These are phyloP conservation scores for Backusella tarrabulga DNA, from an alignment of 192 early-diverging fungal species.

Conservation along the genomic window DNA sequence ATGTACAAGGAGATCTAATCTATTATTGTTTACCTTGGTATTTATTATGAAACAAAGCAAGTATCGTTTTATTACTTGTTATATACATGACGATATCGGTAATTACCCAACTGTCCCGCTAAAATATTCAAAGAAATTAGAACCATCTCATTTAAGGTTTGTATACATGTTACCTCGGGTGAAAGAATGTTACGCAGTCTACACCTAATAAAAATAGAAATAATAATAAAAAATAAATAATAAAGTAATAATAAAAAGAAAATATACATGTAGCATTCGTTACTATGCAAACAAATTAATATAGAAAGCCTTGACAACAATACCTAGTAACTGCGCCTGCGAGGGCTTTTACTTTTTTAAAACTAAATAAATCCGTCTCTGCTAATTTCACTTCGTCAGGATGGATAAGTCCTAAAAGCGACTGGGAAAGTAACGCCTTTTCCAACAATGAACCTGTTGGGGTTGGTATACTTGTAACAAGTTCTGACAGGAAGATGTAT, in stretches of 20 bases:
- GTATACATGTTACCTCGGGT: background rate
- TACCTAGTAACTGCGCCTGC: conserved; percentile 8
- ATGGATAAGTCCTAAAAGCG: background rate
- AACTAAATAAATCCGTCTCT: background rate
- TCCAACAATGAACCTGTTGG: background rate
- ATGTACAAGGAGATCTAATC: background rate
- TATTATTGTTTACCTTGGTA: background rate
- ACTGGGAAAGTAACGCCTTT: background rate
- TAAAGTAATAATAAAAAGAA: background rate
- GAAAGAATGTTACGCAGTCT: background rate
- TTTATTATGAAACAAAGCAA: conserved; percentile 24
- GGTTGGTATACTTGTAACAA: background rate
- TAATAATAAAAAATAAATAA: background rate
- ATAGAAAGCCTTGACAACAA: background rate
- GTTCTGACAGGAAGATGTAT: background rate
- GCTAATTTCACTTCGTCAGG: background rate
- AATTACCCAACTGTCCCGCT: conserved; percentile 10
- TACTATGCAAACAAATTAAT: background rate
- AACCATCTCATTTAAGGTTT: background rate
- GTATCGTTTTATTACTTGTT: conserved; percentile 9
- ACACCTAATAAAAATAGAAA: background rate
- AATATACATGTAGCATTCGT: background rate
- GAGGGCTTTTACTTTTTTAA: background rate
- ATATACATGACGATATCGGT: conserved; percentile 25
- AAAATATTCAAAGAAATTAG: background rate